Base-by-base conservation (phyloP, 345 rosid species). In the Acer campestre region DNA sequence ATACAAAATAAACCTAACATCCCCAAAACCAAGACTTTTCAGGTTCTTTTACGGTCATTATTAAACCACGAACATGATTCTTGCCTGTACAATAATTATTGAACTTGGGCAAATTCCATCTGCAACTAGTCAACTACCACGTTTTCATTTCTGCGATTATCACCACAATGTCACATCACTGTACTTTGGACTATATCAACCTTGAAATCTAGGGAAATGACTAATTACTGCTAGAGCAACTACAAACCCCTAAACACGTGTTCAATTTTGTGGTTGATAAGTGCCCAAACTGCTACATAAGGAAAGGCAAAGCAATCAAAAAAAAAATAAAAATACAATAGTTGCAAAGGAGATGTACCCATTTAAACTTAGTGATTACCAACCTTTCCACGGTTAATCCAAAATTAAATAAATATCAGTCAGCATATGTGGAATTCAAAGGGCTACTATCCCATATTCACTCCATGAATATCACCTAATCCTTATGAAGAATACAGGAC, bases 91-190 rank as follows among this genome's bases (percentile, higher is more conserved):
- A 88, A 84, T 78, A 84, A 87, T 87, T 82, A 91, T 76, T 89
- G 90, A 85, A 84, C 86, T 80, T 79, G 82, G 84, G 83, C 84
- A 91, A 67, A 85, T 76, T 85, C 87, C 89, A 84, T 83, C 90
- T 67, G 87, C 85, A 42, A 42, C 11, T 42, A 9, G 38, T 35
- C 46, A 84, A 89, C 87, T 88, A 86, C 79, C 83, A 85, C 46
- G 75, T 84, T 85, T 82, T 79, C 80, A 80, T 75, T 88, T 91
- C 96, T 89, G 96, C 92, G 90, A 90, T 89, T 90, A 86, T 88
- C 93, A 89, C 86, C 92, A 84, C 90, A 87, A 84, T 79, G 84
- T 89, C 93, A 90, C 81, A 85, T 79, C 85, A 74, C 82, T 81
- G 76, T 73, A 78, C 76, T 81, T 81, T 62, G 77, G 84, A 78